A percentile compares a stretch with the other conserved stretches of the same genome.
Conservation (phyloP, 2,329 filamentous ascomycete species). For the Pestalotiopsis sp. region DNA sequence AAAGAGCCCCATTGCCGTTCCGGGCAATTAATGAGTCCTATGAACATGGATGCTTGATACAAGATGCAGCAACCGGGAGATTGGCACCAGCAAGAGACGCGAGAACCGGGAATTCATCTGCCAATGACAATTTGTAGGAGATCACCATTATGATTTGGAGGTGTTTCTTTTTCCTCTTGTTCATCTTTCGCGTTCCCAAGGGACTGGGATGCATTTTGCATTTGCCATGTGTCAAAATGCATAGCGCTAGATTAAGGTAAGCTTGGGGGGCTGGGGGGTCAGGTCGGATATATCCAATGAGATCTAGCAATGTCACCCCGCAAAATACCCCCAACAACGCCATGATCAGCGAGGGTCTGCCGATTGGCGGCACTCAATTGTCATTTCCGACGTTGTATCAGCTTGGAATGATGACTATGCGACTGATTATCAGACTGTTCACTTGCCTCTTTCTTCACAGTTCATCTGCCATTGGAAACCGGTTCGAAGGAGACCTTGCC, state of each 20-base stretch:
- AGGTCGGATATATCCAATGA: not conserved
- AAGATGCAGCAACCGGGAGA: not conserved
- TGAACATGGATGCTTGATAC: not conserved
- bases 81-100: not conserved
- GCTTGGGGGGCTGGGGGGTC: not conserved
- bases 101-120: not conserved
- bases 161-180: not conserved
- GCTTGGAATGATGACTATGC: not conserved
- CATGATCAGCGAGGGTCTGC: not conserved
- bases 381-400: not conserved
- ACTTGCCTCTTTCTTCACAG: not conserved
- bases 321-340: not conserved
- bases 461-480: not conserved
- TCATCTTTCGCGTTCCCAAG: not conserved
- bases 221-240: constrained; percentile 8
- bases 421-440: not conserved
- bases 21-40: not conserved
- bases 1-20: constrained; percentile 4
- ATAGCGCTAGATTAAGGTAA: not conserved
- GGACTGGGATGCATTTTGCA: not conserved
- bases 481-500: not conserved
- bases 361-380: not conserved
- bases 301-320: not conserved
- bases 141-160: not conserved
- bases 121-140: not conserved